phyloP scores from a whole-genome alignment of 768 basidiomycete species.

The Termitomyces sp. region DNA sequence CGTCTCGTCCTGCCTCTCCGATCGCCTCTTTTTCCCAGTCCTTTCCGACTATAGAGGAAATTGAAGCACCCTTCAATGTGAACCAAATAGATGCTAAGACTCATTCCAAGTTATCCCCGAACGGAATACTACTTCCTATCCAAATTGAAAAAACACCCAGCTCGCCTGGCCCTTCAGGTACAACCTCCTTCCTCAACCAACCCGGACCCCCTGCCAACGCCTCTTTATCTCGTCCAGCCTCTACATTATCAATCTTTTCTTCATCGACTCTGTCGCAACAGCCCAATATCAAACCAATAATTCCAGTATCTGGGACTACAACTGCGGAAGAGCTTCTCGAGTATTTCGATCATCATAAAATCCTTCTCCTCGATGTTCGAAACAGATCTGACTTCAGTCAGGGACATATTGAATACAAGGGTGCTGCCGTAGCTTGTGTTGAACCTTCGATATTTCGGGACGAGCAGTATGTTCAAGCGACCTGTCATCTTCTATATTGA shows the following conservation, averaged over 20 bases:
- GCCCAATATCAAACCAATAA: conserved; percentile 32
- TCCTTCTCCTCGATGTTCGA: conserved; percentile 83
- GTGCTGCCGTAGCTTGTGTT: conserved; percentile 70
- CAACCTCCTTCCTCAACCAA: conserved; percentile 55
- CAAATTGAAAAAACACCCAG: conserved; percentile 36
- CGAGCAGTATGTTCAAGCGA: conserved; percentile 48
- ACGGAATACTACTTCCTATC: conserved; percentile 14
- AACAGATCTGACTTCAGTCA: conserved; percentile 69
- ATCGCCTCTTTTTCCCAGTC: conserved; percentile 57
- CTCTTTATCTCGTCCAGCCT: conserved; percentile 34
- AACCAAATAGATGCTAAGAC: conserved; percentile 35
- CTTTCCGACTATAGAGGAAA: conserved; percentile 78
- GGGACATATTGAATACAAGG: conserved; percentile 55
- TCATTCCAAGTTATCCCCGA: neutral
- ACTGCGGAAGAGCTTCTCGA: conserved; percentile 53
- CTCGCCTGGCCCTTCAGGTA: conserved; percentile 47
- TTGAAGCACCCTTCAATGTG: conserved; percentile 50
- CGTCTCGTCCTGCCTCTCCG: conserved; percentile 68
- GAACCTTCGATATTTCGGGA: conserved; percentile 76
- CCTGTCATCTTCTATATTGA: neutral
- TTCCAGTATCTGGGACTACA: conserved; percentile 59
- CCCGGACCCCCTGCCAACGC: conserved; percentile 52
- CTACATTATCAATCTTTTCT: conserved; percentile 28
- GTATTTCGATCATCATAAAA: conserved; percentile 53
- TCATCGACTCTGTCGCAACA: conserved; percentile 23